Conservation (phyloP, 371 early-diverging fungal genomes). For the Syncephalastrum monosporum region DNA sequence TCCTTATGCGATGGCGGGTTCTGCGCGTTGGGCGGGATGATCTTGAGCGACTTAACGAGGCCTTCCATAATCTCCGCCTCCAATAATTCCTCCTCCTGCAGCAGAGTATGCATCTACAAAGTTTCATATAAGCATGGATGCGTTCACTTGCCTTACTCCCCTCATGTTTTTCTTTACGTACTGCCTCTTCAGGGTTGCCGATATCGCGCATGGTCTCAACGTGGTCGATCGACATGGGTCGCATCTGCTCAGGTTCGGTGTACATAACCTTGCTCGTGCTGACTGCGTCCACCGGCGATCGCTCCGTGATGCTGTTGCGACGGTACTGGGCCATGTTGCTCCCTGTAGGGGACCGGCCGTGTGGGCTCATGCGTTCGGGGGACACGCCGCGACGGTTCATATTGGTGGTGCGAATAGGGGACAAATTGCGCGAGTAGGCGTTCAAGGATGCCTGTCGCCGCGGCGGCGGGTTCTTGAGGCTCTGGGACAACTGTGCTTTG, state of each 20-base stretch:
- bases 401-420: constrained; percentile 26
- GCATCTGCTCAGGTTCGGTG: constrained; percentile 39
- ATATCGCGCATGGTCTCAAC: constrained; percentile 24
- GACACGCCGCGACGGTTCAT: constrained; percentile 30
- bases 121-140: neutral
- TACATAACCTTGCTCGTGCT: constrained; percentile 21
- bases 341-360: constrained; percentile 40
- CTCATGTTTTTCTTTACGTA: constrained; percentile 12
- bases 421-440: constrained; percentile 33
- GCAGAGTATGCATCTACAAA: constrained; percentile 45
- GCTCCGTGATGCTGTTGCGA: constrained; percentile 26
- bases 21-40: constrained; percentile 85
- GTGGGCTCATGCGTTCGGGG: constrained; percentile 27
- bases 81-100: constrained; percentile 68
- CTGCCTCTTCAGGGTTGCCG: constrained; percentile 52
- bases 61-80: constrained; percentile 88
- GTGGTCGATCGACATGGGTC: constrained; percentile 46
- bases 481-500: constrained; percentile 52
- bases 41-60: constrained; percentile 82
- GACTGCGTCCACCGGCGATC: constrained; percentile 1
- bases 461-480: constrained; percentile 35
- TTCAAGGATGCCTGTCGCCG: constrained; percentile 41
- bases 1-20: constrained; percentile 79
- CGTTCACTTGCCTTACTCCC: neutral
- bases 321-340: constrained; percentile 25